These are phyloP conservation scores for Cenococcum geophilum DNA, from an alignment of 495 filamentous ascomycete species.

Conservation along the genomic window DNA sequence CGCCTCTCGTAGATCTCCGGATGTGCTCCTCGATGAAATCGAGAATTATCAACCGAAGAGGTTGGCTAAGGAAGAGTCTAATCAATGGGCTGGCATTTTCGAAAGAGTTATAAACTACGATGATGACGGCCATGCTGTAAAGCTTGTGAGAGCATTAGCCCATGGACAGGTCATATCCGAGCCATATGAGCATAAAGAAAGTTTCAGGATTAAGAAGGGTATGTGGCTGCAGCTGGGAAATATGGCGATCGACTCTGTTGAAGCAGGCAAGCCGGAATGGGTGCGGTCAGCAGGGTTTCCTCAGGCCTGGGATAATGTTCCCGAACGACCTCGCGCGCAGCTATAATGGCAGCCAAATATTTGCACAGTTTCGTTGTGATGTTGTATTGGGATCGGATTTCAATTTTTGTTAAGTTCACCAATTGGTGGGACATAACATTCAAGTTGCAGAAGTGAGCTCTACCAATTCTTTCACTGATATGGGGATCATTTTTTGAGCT, in stretches of 20 bases:
- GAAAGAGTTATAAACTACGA: conserved; percentile 46
- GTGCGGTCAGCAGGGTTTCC: conserved; percentile 52
- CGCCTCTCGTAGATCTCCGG: conserved; percentile 52
- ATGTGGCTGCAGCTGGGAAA: conserved; percentile 68
- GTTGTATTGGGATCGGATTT: not conserved
- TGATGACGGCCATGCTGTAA: conserved; percentile 76
- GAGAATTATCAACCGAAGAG: conserved; percentile 48
- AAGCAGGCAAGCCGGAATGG: conserved; percentile 47
- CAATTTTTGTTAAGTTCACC: too few species aligned
- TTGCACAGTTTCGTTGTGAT: not conserved
- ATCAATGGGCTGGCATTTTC: conserved; percentile 53
- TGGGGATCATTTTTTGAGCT: too few species aligned
- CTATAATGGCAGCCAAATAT: conserved; percentile 16
- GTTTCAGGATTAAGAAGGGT: conserved; percentile 53
- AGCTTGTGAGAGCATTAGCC: conserved; percentile 62
- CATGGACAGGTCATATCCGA: conserved; percentile 49
- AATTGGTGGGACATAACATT: too few species aligned
- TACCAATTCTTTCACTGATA: too few species aligned
- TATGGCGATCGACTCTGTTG: conserved; percentile 52
- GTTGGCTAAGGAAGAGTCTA: conserved; percentile 19
- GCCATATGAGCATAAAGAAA: conserved; percentile 44
- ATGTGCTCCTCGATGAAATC: conserved; percentile 46
- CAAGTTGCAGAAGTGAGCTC: too few species aligned
- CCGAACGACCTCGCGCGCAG: conserved; percentile 11
- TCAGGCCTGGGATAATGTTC: conserved; percentile 49